Base-by-base conservation (phyloP, 2,329 filamentous ascomycete genomes). In the Paraphaeosphaeria minitans region DNA sequence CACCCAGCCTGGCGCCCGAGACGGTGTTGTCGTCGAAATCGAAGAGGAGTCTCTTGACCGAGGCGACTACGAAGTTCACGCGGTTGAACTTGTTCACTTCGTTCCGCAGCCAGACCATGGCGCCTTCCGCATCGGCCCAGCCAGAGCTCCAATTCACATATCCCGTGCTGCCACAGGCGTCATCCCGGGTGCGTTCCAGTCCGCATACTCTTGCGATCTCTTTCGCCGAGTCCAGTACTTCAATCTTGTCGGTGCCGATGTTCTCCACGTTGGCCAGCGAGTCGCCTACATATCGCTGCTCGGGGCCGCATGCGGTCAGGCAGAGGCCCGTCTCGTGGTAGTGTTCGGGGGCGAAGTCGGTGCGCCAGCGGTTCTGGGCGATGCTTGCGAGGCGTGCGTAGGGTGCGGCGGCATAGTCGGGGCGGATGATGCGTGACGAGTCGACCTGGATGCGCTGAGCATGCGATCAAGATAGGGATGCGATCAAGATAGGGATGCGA, bases 381-480 rank as follows among this genome's bases (percentile, higher is more conserved):
- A 86, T 81, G 19, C 85, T 83, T 21, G 89, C 92, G 47, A 98
- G 86, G 16, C 82, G 79, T 6, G 92, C 85, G 77, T 98, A 98
- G 22, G 88, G 85, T 0, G 85, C 80, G 71, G 94, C 88, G 5
- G 91, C 88, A 72, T 98, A 98, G 81, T 98, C 94, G 39, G 88
- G 83, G 35, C 86, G 82, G 51, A 89, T 81, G 64, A 88, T 88
- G 56, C 86, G 85, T 22, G 84, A 87, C 47, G 80, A 80, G 72
- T 89, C 86, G 60, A 87, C 78, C 76, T 78, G 52, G 52, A 16
- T n/a, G 37, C 8, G 19, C 35, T 57, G 45, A 47, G 19, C 16
- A 29, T 12, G 49, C 33, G 39, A 42, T 47, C 4, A 39, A 24
- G 22, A 41, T 3, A 49, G 35, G 19, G 29, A 4, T 10, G 46